Conservation (phyloP, 2,329 filamentous ascomycete species). For the Paecilomyces variotii region DNA sequence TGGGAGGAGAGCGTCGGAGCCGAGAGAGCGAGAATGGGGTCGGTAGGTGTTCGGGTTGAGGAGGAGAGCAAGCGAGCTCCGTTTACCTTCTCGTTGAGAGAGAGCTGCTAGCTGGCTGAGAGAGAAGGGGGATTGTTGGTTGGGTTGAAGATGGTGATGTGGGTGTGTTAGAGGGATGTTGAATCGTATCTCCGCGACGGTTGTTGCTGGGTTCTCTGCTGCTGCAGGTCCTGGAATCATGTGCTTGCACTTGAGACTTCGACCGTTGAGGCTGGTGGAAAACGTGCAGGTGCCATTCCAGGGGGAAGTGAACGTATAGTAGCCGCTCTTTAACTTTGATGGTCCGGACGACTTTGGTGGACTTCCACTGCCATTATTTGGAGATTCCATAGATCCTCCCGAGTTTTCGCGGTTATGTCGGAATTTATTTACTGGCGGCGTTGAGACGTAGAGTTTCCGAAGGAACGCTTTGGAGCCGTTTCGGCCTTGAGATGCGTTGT, state of each 20-base stretch:
- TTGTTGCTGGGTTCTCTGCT: constrained; percentile 31
- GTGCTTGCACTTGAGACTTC: constrained; percentile 67
- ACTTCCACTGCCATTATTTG: constrained; percentile 4
- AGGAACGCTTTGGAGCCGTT: constrained; percentile 22
- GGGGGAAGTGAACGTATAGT: constrained; percentile 72
- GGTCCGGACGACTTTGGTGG: constrained; percentile 2
- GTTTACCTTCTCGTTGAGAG: constrained; percentile 13
- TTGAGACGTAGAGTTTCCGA: constrained; percentile 25
- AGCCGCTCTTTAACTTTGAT: constrained; percentile 28
- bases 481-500: constrained; percentile 5
- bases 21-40: constrained; percentile 8
- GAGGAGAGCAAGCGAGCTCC: constrained; percentile 21
- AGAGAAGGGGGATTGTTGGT: constrained; percentile 16
- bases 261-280: constrained; percentile 65
- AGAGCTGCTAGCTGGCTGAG: constrained; percentile 10
- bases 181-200: constrained; percentile 80
- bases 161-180: constrained; percentile 60
- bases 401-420: constrained; percentile 7
- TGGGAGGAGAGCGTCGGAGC: not conserved
- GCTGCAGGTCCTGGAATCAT: constrained; percentile 40
- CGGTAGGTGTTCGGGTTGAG: constrained; percentile 23
- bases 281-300: constrained; percentile 89
- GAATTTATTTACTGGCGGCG: constrained; percentile 5
- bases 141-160: constrained; percentile 14
- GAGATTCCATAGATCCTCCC: constrained; percentile 11